Percentiles rank a stretch among this genome's conserved stretches.
Evolutionary conservation across 2,329 filamentous ascomycete genomes (phyloP).

Genomic region (Colletotrichum sp.): DNA sequence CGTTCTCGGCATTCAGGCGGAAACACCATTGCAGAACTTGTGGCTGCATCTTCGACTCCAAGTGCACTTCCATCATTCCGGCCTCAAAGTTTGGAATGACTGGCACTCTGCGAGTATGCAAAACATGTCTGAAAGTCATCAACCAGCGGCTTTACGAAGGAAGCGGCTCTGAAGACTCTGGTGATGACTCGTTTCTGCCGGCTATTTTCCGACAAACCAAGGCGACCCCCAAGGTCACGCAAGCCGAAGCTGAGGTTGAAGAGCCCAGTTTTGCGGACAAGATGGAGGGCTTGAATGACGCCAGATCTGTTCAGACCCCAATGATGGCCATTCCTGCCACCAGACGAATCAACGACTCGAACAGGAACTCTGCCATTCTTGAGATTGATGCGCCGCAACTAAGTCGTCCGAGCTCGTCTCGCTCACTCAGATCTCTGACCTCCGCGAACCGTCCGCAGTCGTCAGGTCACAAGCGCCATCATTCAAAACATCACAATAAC

Average conservation of each 20-base stretch:
- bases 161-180: conserved; percentile 86
- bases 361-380: conserved; percentile 84
- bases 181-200: conserved; percentile 74
- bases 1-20: conserved; percentile 90
- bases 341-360: conserved; percentile 73
- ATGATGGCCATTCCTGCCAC: conserved; percentile 76
- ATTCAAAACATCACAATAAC: conserved; percentile 76
- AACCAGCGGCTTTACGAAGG: conserved; percentile 82
- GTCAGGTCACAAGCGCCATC: conserved; percentile 80
- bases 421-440: conserved; percentile 80
- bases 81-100: conserved; percentile 87
- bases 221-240: conserved; percentile 37
- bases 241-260: conserved; percentile 41
- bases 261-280: conserved; percentile 46
- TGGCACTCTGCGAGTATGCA: conserved; percentile 87
- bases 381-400: conserved; percentile 88
- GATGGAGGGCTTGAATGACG: conserved; percentile 49
- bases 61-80: conserved; percentile 91
- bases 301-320: conserved; percentile 65
- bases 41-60: conserved; percentile 98
- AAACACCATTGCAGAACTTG: conserved; percentile 97
- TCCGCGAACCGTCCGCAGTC: conserved; percentile 72
- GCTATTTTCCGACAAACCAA: conserved; percentile 64
- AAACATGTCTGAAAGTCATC: conserved; percentile 89
- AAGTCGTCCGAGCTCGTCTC: conserved; percentile 89